These are phyloP conservation scores for Acephala macrosclerotiorum DNA, from an alignment of 2,329 filamentous ascomycete species.

Conservation along the genomic window DNA sequence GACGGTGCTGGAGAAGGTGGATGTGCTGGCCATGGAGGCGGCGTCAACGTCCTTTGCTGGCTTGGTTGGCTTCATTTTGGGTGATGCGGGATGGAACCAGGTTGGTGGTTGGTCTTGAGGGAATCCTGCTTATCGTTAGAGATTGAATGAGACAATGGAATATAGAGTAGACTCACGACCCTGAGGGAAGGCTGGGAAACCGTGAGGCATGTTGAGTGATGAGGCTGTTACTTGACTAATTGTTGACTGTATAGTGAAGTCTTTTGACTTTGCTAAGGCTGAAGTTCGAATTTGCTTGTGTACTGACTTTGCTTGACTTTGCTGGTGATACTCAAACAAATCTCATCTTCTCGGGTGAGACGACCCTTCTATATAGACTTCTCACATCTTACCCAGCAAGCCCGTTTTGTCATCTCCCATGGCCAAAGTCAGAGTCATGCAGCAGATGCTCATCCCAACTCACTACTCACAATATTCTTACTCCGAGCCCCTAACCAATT, in stretches of 20 bases:
- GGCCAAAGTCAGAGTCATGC: slow-evolving; percentile 17
- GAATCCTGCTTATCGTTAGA: slow-evolving; percentile 28
- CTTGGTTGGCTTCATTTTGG: slow-evolving; percentile 31
- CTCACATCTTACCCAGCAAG: not conserved
- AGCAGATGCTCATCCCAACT: not conserved
- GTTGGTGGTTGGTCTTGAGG: slow-evolving; percentile 36
- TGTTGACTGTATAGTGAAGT: slow-evolving; percentile 2
- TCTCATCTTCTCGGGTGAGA: slow-evolving; percentile 11
- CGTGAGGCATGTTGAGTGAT: slow-evolving; percentile 26
- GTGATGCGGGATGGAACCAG: slow-evolving; percentile 37
- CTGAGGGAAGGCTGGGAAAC: slow-evolving; percentile 27
- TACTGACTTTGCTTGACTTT: slow-evolving; percentile 11
- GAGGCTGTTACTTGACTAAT: not conserved
- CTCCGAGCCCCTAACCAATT: slow-evolving; percentile 7
- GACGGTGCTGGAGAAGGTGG: slow-evolving; percentile 38
- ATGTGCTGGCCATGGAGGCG: slow-evolving; percentile 37
- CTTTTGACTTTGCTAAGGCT: slow-evolving; percentile 1
- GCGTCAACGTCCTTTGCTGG: slow-evolving; percentile 27
- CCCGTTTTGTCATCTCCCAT: not conserved
- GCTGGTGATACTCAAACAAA: slow-evolving; percentile 20
- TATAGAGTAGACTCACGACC: slow-evolving; percentile 24
- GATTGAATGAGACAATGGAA: not conserved
- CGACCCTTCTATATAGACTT: slow-evolving; percentile 24
- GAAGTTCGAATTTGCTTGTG: not conserved
- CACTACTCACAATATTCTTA: slow-evolving; percentile 8